Evolutionary conservation across 2,329 filamentous ascomycete species (phyloP).

Genomic region (Pseudocercospora ulei): DNA sequence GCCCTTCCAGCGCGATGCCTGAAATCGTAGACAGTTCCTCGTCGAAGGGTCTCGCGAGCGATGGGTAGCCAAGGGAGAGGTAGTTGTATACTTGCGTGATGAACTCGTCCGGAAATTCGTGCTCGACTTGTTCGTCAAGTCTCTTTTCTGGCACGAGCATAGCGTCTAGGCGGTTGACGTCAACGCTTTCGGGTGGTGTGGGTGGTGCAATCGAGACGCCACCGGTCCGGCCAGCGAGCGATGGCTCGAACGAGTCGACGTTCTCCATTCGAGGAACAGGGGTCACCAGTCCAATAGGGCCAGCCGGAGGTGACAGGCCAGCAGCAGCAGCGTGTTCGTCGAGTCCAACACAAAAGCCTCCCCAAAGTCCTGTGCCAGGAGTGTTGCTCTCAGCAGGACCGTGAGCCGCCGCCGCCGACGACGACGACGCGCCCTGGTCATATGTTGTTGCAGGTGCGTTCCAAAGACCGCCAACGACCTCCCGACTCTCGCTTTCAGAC

Average conservation of each 20-base stretch:
- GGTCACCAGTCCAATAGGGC: slow-evolving; percentile 46
- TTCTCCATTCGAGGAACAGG: slow-evolving; percentile 32
- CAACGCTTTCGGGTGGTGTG: slow-evolving; percentile 25
- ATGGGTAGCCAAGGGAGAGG: slow-evolving; percentile 81
- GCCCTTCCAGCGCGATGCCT: slow-evolving; percentile 55
- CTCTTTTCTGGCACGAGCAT: slow-evolving; percentile 40
- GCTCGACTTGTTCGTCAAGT: slow-evolving; percentile 37
- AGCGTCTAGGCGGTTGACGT: slow-evolving; percentile 33
- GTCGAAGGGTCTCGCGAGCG: slow-evolving; percentile 72
- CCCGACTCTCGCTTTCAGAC: slow-evolving; percentile 36
- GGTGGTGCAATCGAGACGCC: slow-evolving; percentile 21
- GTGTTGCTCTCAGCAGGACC: slow-evolving; percentile 18
- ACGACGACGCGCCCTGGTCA: slow-evolving; percentile 5
- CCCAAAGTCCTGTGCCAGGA: slow-evolving; percentile 56
- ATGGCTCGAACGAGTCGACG: slow-evolving; percentile 37
- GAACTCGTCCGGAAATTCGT: slow-evolving; percentile 72
- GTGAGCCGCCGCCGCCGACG: slow-evolving; percentile 14
- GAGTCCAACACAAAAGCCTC: slow-evolving; percentile 53
- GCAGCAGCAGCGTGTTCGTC: slow-evolving; percentile 29
- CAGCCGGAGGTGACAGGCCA: slow-evolving; percentile 34
- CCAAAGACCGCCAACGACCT: slow-evolving; percentile 51
- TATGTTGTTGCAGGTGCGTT: slow-evolving; percentile 26
- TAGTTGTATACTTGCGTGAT: slow-evolving; percentile 97
- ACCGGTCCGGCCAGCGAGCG: slow-evolving; percentile 26
- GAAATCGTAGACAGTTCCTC: slow-evolving; percentile 76